Conservation (phyloP, 2,329 filamentous ascomycete genomes). For the Eutypella sp. region DNA sequence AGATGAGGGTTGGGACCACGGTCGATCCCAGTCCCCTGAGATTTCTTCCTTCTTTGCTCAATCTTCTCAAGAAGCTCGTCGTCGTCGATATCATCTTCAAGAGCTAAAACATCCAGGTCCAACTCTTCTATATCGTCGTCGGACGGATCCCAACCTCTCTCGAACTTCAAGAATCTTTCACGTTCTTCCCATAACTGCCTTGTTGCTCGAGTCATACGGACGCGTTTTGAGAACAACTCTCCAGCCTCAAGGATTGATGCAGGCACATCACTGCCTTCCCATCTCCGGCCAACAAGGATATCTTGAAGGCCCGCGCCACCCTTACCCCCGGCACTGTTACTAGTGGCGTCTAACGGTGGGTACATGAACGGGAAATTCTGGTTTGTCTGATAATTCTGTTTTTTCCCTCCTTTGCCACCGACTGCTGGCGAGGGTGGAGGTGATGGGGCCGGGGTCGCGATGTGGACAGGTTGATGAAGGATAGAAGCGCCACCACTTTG, state of each 20-base stretch:
- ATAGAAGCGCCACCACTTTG: slow-evolving; percentile 69
- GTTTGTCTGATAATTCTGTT: slow-evolving; percentile 99
- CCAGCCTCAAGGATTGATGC: slow-evolving; percentile 93
- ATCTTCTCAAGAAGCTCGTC: slow-evolving; percentile 36
- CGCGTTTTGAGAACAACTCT: slow-evolving; percentile 81
- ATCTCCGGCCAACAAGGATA: slow-evolving; percentile 72
- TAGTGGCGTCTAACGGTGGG: slow-evolving; percentile 81
- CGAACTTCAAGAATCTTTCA: slow-evolving; percentile 85
- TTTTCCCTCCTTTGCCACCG: slow-evolving; percentile 91
- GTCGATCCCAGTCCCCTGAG: slow-evolving; percentile 37
- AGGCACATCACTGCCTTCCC: slow-evolving; percentile 92
- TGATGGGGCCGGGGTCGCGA: slow-evolving; percentile 94
- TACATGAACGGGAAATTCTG: slow-evolving; percentile 99
- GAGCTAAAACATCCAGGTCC: slow-evolving; percentile 27
- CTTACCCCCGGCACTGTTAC: slow-evolving; percentile 87
- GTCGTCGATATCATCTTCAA: slow-evolving; percentile 29
- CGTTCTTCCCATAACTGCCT: slow-evolving; percentile 93
- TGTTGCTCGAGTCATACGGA: slow-evolving; percentile 86
- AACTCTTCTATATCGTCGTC: slow-evolving; percentile 39
- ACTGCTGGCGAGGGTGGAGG: slow-evolving; percentile 84
- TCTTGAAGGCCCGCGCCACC: slow-evolving; percentile 78
- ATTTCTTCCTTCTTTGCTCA: slow-evolving; percentile 37
- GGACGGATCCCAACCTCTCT: slow-evolving; percentile 75
- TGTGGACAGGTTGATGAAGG: slow-evolving; percentile 92
- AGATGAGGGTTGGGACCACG: slow-evolving; percentile 47